Evolutionary conservation across 139 green algal species (phyloP), one percentile per base, ranked within the genome.

Genomic region (Volvox africanus): DNA sequence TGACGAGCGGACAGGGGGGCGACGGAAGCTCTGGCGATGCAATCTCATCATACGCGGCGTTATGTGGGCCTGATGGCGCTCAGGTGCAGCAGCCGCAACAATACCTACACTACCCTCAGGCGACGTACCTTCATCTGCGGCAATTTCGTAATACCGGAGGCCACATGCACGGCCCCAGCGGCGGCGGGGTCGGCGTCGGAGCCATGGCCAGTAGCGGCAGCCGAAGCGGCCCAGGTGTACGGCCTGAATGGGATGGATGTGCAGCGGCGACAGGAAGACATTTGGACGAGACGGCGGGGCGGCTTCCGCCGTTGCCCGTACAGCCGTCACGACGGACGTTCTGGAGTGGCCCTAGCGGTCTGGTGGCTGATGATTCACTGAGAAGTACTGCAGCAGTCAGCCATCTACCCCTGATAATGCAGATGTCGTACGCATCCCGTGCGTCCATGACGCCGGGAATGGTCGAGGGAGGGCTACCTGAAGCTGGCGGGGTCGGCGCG

Each of bases 1-100:
- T 82, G 22, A 11, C 35, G 22, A 80, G 67, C 68, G 67, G 19
- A 20, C 26, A n/a, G 16, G 30, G 18, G 14, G 22, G 11, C 26
- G 84, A 88, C 62, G 65, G 82, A 61, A 88, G 82, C 82, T 79
- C 82, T 0, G 62, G 62, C 62, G 82, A 88, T 19, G 80, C 78
- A 0, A 35, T 84, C 36, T 22, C 65, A 2, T 73, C 21, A 2
- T 73, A 73, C 65, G 65, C 65, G 21, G 65, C 65, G 21, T 24
- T 28, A 6, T 24, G 65, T 30, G 65, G 44, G 44, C 44, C 44
- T 9, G 44, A 73, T 24, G 65, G 65, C 65, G 21, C 24, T 24
- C 65, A 6, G 6, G 21, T 79, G 18, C 71, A 79, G 71, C 71
- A 79, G 20, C 28, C 32, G 71, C 71, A 79, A 30, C 71, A 79